phyloP scores from a whole-genome alignment of 768 basidiomycete genomes.

The Hypsizygus marmoreus region DNA sequence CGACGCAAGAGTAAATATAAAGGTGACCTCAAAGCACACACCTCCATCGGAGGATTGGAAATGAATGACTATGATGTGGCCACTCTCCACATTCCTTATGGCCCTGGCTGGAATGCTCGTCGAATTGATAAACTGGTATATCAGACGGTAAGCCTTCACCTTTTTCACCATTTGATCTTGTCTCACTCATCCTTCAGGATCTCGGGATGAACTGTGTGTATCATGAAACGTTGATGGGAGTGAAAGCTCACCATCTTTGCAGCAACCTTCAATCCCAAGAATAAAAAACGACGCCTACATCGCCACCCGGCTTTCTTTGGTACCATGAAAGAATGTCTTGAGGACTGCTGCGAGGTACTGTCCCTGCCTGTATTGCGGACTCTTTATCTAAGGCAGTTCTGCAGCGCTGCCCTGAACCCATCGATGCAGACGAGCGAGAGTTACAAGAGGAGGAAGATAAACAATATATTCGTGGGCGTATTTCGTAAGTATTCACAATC shows the following conservation, averaged over 20 bases:
- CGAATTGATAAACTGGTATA: constrained; percentile 59
- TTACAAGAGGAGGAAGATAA: constrained; percentile 57
- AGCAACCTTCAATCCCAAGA: constrained; percentile 67
- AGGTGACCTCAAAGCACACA: constrained; percentile 55
- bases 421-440: constrained; percentile 54
- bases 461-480: constrained; percentile 52
- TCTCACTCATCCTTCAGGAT: constrained; percentile 39
- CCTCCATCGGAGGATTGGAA: constrained; percentile 44
- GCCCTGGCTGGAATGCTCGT: constrained; percentile 58
- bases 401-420: constrained; percentile 56
- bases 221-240: background rate
- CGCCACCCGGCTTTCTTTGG: constrained; percentile 68
- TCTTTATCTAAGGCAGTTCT: background rate
- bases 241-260: constrained; percentile 7
- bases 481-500: constrained; percentile 37
- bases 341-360: constrained; percentile 62
- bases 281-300: constrained; percentile 59
- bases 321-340: constrained; percentile 54
- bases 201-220: constrained; percentile 57
- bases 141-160: constrained; percentile 45
- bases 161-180: background rate
- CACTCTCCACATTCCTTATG: constrained; percentile 60
- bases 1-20: constrained; percentile 44
- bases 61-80: constrained; percentile 60
- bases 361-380: background rate